Conservation (phyloP, 108 stramenopile genomes). For the Discostella pseudostelligera region DNA sequence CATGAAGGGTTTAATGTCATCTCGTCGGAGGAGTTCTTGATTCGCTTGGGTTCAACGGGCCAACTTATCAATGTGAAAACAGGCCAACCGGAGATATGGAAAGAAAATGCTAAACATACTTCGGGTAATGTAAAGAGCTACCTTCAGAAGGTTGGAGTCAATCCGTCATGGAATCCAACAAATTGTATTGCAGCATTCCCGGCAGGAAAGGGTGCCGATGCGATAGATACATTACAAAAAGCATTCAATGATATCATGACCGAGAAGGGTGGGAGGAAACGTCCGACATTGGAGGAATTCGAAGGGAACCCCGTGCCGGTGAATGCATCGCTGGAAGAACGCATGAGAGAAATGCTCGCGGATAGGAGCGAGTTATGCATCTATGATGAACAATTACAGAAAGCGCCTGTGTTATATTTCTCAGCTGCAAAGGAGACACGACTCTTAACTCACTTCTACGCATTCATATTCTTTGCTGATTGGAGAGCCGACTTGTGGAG, state of each 20-base stretch:
- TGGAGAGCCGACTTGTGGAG: constrained; percentile 75
- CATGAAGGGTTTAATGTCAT: constrained; percentile 79
- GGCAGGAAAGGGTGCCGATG: constrained; percentile 39
- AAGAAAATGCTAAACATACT: constrained; percentile 18
- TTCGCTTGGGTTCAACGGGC: constrained; percentile 59
- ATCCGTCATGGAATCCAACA: constrained; percentile 66
- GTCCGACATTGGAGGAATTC: constrained; percentile 33
- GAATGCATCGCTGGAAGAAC: constrained; percentile 53
- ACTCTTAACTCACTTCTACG: constrained; percentile 82
- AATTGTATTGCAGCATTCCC: constrained; percentile 80
- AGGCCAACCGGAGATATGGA: constrained; percentile 36
- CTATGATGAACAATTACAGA: constrained; percentile 68
- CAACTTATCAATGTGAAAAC: constrained; percentile 29
- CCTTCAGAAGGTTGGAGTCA: constrained; percentile 48
- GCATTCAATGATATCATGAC: constrained; percentile 39
- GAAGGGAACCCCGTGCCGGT: constrained; percentile 57
- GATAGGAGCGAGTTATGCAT: constrained; percentile 66
- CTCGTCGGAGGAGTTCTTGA: constrained; percentile 83
- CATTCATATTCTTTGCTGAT: constrained; percentile 84
- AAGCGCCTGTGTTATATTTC: constrained; percentile 67
- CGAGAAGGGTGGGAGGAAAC: constrained; percentile 20
- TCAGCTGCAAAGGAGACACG: constrained; percentile 49
- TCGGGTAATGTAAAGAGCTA: constrained; percentile 28
- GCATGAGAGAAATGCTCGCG: constrained; percentile 71
- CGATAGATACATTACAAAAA: constrained; percentile 46